Evolutionary conservation across 495 filamentous ascomycete genomes (phyloP).

Genomic region (Aspergillus ellipticus): DNA sequence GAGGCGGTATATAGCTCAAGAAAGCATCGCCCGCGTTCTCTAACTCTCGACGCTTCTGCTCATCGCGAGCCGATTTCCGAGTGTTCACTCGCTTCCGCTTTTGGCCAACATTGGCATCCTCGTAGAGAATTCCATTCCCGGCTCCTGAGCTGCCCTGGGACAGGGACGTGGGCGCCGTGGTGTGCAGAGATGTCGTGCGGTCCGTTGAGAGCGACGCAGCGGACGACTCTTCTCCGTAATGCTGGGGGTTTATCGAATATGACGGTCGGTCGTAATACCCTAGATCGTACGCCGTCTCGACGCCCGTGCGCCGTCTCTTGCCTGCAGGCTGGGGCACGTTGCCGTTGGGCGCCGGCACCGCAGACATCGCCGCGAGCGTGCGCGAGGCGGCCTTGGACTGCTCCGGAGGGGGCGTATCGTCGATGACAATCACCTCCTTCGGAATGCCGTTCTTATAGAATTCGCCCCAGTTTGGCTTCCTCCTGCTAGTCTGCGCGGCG

Average conservation of each 20-base stretch:
- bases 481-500: slow-evolving; percentile 55
- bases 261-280: slow-evolving; percentile 57
- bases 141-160: slow-evolving; percentile 64
- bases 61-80: slow-evolving; percentile 70
- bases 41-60: slow-evolving; percentile 71
- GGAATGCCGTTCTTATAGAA: slow-evolving; percentile 94
- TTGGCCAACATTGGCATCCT: slow-evolving; percentile 60
- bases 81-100: slow-evolving; percentile 84
- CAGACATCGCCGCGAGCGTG: slow-evolving; percentile 23
- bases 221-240: slow-evolving; percentile 59
- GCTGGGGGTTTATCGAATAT: slow-evolving; percentile 69
- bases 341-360: slow-evolving; percentile 23
- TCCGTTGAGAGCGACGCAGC: slow-evolving; percentile 75
- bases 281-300: slow-evolving; percentile 61
- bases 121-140: slow-evolving; percentile 51
- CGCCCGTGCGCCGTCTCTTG: slow-evolving; percentile 62
- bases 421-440: slow-evolving; percentile 92
- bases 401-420: slow-evolving; percentile 76
- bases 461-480: slow-evolving; percentile 73
- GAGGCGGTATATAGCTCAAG: slow-evolving; percentile 75
- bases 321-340: slow-evolving; percentile 50
- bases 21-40: slow-evolving; percentile 67
- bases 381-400: slow-evolving; percentile 34
- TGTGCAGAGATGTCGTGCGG: slow-evolving; percentile 79
- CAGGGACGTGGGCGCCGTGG: slow-evolving; percentile 86